Percentiles rank a stretch among this genome's conserved stretches.
Evolutionary conservation across 2,329 filamentous ascomycete species (phyloP).

Genomic region (Verticillium nubilum): DNA sequence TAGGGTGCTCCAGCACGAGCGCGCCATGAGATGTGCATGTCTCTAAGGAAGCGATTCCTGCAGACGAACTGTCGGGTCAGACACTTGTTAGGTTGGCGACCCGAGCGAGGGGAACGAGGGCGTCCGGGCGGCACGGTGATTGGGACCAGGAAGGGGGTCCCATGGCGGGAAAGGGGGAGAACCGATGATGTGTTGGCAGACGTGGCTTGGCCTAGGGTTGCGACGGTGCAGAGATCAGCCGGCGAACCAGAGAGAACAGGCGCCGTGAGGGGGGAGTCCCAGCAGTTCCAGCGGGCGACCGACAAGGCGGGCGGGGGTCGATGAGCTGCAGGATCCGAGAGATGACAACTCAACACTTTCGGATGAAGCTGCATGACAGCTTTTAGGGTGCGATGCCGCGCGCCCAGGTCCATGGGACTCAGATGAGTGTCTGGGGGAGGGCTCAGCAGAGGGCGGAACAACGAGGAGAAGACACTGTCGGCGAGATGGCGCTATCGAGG

Average conservation of each 20-base stretch:
- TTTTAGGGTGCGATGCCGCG: neutral
- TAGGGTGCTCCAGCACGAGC: neutral
- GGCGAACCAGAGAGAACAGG: neutral
- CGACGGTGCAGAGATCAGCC: conserved; percentile 5
- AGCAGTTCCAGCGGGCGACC: neutral
- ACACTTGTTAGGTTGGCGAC: conserved; percentile 8
- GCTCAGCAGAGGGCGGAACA: too few species aligned
- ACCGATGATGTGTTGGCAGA: conserved; percentile 7
- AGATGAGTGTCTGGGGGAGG: neutral
- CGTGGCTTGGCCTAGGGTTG: conserved; percentile 11
- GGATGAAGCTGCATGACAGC: conserved; percentile 1
- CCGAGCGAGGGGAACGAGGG: conserved; percentile 12
- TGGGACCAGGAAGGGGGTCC: neutral
- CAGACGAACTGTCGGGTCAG: conserved; percentile 12
- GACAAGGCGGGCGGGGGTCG: neutral
- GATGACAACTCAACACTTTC: neutral
- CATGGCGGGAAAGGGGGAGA: neutral
- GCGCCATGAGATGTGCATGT: neutral
- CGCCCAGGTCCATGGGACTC: neutral
- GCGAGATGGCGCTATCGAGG: neutral
- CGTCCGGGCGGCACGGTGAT: neutral
- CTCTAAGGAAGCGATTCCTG: conserved; percentile 9
- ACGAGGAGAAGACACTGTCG: neutral
- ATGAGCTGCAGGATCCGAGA: neutral
- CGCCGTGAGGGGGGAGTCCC: neutral